Evolutionary conservation across 176 grass and related monocot species (phyloP).

Genomic region (Poa pratensis): DNA sequence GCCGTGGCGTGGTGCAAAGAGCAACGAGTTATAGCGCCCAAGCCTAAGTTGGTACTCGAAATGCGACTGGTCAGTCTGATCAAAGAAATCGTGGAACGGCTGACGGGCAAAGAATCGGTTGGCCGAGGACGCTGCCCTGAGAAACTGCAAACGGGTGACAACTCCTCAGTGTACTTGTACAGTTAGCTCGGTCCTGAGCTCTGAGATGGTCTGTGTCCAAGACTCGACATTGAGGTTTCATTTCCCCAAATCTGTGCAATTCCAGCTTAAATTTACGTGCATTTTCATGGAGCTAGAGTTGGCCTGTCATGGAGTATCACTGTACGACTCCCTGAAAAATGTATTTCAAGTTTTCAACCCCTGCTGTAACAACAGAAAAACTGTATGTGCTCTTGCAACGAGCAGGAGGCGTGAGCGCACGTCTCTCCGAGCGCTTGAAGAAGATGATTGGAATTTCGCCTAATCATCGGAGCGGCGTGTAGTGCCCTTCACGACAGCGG

Average conservation of each 20-base stretch:
- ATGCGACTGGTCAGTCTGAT: background rate
- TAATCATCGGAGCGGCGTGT: background rate
- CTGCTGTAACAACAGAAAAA: background rate
- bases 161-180: background rate
- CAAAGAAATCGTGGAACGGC: background rate
- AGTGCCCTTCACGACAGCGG: constrained; percentile 23
- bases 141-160: background rate
- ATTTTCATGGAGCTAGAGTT: background rate
- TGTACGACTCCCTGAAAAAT: background rate
- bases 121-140: background rate
- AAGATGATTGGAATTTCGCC: background rate
- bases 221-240: background rate
- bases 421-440: background rate
- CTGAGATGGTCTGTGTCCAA: background rate
- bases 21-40: background rate
- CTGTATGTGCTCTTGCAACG: background rate
- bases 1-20: background rate
- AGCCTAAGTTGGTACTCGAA: background rate
- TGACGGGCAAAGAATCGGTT: background rate
- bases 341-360: background rate
- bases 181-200: background rate
- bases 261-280: background rate
- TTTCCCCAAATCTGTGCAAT: background rate
- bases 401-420: background rate
- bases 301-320: background rate